phyloP scores from a whole-genome alignment of 164 flowering plant genomes.

The Piper longum region DNA sequence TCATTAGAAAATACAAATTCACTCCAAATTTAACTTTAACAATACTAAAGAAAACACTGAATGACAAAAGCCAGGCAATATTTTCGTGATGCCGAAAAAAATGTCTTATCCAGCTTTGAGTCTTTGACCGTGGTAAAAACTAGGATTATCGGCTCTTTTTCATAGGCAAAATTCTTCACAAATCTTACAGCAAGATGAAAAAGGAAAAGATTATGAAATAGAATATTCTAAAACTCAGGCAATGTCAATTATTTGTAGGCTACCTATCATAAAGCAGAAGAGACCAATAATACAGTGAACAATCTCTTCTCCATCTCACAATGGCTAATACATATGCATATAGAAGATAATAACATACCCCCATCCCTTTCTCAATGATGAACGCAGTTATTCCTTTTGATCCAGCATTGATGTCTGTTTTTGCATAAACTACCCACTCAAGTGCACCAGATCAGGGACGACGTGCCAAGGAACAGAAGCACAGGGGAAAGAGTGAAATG shows the following conservation, averaged over 20 bases:
- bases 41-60: background rate
- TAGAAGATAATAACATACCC: slow-evolving; percentile 37
- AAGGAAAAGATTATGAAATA: background rate
- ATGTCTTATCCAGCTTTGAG: too few relatives aligned
- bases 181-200: background rate
- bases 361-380: slow-evolving; percentile 91
- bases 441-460: slow-evolving; percentile 9
- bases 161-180: background rate
- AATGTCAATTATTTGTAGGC: background rate
- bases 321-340: background rate
- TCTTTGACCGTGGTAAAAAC: background rate
- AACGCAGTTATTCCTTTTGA: slow-evolving; percentile 98
- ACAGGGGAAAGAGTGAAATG: background rate
- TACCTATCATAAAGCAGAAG: background rate
- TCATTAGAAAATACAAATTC: slow-evolving; percentile 7
- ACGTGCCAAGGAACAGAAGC: background rate
- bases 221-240: background rate
- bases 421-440: slow-evolving; percentile 88
- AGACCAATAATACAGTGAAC: background rate
- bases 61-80: too few relatives aligned
- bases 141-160: background rate
- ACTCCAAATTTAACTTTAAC: background rate
- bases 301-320: background rate
- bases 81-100: too few relatives aligned
- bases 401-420: slow-evolving; percentile 58